phyloP scores from a whole-genome alignment of 2,329 filamentous ascomycete species.

The Fusarium coffeatum region DNA sequence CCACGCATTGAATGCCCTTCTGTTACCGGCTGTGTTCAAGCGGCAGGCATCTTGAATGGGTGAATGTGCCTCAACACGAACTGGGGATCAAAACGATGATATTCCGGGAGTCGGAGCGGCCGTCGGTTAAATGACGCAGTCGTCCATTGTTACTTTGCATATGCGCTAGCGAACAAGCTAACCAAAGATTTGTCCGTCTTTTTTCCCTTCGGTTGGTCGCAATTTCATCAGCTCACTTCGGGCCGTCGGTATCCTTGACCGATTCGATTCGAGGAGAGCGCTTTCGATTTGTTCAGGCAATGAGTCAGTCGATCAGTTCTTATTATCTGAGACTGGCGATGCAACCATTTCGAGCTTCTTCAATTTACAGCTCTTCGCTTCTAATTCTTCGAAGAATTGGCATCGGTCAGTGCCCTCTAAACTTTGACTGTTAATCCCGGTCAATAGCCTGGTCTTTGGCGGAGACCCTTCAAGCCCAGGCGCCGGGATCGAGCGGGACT shows the following conservation, averaged over 20 bases:
- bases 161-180: neutral
- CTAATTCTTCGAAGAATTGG: neutral
- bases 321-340: neutral
- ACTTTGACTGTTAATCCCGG: slow-evolving; percentile 33
- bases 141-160: slow-evolving; percentile 2
- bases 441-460: slow-evolving; percentile 19
- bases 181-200: slow-evolving; percentile 9
- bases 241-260: slow-evolving; percentile 41
- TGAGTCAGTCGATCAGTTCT: neutral
- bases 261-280: neutral
- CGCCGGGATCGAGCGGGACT: slow-evolving; percentile 34
- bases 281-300: neutral
- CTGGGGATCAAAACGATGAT: slow-evolving; percentile 36
- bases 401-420: slow-evolving; percentile 7
- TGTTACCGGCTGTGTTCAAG: neutral
- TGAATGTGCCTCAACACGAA: neutral
- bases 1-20: neutral
- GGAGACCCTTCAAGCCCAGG: slow-evolving; percentile 32
- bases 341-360: neutral
- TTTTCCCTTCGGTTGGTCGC: slow-evolving; percentile 44
- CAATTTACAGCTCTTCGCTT: neutral
- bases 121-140: slow-evolving; percentile 44
- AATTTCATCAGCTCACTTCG: slow-evolving; percentile 35
- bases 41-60: neutral
- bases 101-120: slow-evolving; percentile 46